Conservation (phyloP, 2,329 filamentous ascomycete species). For the Ascochyta koolunga region DNA sequence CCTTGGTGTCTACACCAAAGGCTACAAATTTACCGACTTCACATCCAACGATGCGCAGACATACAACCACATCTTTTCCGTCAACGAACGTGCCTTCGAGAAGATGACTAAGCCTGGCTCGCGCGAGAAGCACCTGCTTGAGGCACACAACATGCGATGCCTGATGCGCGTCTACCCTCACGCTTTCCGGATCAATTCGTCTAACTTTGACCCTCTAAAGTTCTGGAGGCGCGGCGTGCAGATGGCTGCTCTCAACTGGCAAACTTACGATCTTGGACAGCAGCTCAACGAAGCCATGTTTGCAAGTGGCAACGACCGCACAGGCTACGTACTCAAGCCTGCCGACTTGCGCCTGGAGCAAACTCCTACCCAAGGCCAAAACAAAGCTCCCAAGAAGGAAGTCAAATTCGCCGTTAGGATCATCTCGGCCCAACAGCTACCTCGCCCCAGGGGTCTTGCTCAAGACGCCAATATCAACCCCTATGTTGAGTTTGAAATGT, state of each 20-base stretch:
- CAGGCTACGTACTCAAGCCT: conserved; percentile 94
- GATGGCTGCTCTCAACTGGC: conserved; percentile 98
- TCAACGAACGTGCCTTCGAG: conserved; percentile 88
- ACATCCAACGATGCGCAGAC: conserved; percentile 77
- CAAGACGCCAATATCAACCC: conserved; percentile 81
- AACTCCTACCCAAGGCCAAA: conserved; percentile 54
- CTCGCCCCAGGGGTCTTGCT: conserved; percentile 77
- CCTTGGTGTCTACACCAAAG: conserved; percentile 78
- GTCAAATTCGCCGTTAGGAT: conserved; percentile 86
- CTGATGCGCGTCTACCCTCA: conserved; percentile 91
- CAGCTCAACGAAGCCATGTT: conserved; percentile 99
- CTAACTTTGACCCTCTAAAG: conserved; percentile 91
- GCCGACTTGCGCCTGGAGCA: conserved; percentile 69
- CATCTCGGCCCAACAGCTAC: conserved; percentile 93
- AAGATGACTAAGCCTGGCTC: conserved; percentile 77
- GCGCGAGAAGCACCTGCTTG: conserved; percentile 77
- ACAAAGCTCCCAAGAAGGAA: conserved; percentile 77
- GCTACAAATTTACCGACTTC: conserved; percentile 85
- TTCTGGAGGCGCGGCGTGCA: conserved; percentile 97
- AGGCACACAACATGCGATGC: conserved; percentile 88
- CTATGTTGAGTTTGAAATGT: conserved; percentile 93
- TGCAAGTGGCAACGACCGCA: conserved; percentile 81
- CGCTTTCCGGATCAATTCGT: conserved; percentile 78
- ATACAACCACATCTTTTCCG: conserved; percentile 94
- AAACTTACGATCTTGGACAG: conserved; percentile 94